Conservation (phyloP, 805 yeast genomes). For the Scheffersomyces stipitis region DNA sequence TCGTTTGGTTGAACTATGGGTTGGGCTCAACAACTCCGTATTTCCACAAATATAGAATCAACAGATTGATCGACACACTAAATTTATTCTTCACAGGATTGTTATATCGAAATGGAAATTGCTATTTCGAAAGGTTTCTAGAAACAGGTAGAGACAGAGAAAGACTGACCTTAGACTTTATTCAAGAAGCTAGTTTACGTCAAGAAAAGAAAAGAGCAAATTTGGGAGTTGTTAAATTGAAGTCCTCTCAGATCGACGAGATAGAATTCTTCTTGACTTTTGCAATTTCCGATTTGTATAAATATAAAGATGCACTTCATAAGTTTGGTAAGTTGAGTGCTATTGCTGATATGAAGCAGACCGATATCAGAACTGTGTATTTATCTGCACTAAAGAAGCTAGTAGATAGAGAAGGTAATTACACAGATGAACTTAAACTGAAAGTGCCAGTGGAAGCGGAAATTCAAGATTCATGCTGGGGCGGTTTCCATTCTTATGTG, state of each 20-base stretch:
- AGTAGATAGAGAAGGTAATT: not conserved
- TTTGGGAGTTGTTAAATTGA: constrained; percentile 25
- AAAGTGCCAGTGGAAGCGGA: not conserved
- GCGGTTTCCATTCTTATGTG: constrained; percentile 13
- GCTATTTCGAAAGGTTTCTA: constrained; percentile 7
- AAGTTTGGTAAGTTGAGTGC: constrained; percentile 37
- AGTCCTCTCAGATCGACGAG: constrained; percentile 29
- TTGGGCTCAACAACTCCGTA: constrained; percentile 22
- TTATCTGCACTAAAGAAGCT: constrained; percentile 13
- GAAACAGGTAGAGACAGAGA: constrained; percentile 16
- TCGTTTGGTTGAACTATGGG: constrained; percentile 24
- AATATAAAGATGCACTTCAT: constrained; percentile 25
- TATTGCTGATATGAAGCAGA: constrained; percentile 31
- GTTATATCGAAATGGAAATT: constrained; percentile 26
- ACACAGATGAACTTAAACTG: not conserved
- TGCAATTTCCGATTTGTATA: constrained; percentile 42
- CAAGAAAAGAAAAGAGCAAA: constrained; percentile 19
- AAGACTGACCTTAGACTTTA: constrained; percentile 33
- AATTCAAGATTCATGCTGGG: constrained; percentile 8
- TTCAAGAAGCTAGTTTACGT: constrained; percentile 20
- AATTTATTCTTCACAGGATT: constrained; percentile 45
- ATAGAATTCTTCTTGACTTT: constrained; percentile 49
- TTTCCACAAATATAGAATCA: constrained; percentile 47
- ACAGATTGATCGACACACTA: constrained; percentile 46
- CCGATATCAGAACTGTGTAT: constrained; percentile 26